A percentile compares a stretch with the other conserved stretches of the same genome.
Evolutionary conservation across 179 eudicot genomes (phyloP).

Genomic region (Camellia oleifera): DNA sequence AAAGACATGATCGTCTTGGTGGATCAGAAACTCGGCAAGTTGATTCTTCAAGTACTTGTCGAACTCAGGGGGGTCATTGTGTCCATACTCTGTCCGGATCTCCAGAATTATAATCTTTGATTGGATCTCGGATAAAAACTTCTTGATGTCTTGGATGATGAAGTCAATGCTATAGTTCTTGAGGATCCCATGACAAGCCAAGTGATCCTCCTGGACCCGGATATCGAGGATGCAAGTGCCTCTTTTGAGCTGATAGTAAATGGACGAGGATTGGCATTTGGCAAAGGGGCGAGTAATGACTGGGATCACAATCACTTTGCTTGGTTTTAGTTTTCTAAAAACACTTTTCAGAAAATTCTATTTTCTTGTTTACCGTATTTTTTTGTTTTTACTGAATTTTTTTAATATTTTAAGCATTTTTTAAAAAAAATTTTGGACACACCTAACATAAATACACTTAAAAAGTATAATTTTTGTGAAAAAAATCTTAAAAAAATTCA

Average conservation of each 20-base stretch:
- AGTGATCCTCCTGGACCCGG: slow-evolving; percentile 71
- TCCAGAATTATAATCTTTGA: slow-evolving; percentile 88
- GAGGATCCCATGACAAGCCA: slow-evolving; percentile 83
- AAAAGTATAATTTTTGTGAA: no score
- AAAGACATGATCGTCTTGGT: slow-evolving; percentile 76
- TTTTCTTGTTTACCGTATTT: no score
- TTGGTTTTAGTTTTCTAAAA: no score
- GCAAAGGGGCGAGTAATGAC: slow-evolving; percentile 81
- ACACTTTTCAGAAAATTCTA: no score
- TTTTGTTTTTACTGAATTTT: no score
- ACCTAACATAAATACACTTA: no score
- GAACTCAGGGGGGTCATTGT: slow-evolving; percentile 80
- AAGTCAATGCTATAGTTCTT: slow-evolving; percentile 62
- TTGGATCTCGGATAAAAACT: slow-evolving; percentile 66
- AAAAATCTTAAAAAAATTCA: no score
- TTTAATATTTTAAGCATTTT: no score
- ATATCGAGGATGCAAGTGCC: slow-evolving; percentile 74
- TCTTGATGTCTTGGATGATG: slow-evolving; percentile 61
- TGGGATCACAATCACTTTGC: slow-evolving; percentile 55
- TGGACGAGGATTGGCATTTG: slow-evolving; percentile 78
- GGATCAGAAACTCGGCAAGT: slow-evolving; percentile 72
- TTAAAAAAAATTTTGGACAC: no score
- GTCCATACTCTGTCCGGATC: slow-evolving; percentile 87
- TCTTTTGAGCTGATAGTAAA: slow-evolving; percentile 63
- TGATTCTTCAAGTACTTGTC: slow-evolving; percentile 63